Evolutionary conservation across 139 green algal species (phyloP), one percentile per base, ranked within the genome.

Genomic region (Coccomyxa sp.): DNA sequence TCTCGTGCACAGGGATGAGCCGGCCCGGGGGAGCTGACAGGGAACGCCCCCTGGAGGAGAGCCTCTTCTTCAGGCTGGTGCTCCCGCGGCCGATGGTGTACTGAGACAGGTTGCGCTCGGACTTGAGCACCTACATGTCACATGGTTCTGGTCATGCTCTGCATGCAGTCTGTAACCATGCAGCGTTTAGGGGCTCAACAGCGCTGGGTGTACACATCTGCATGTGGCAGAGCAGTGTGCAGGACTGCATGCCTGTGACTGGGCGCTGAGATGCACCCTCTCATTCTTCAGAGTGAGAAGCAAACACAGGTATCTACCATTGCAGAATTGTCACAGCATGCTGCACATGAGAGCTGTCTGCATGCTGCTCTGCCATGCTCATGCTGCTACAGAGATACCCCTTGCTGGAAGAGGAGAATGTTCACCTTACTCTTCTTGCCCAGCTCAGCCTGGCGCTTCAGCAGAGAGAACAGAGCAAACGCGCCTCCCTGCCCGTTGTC

Each of bases 401-500:
- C 27, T 18, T 18, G 4, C 27, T 64, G 50, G 50, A 64, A 64
- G 50, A 31, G 50, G 44, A 64, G 4, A 64, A 64, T 31, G 50
- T 22, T 31, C 22, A 64, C 36, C 74, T 41, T 78, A 22, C 33
- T 29, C 14, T 41, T 16, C n/a, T 71, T 55, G 36, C 27, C 24
- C 33, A 58, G 12, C 37, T 55, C 76, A 24, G 27, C 70, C 54
- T 82, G 71, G 31, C 85, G 77, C 72, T 79, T 82, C 24, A 95
- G 82, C 22, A 90, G 73, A 22, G 86, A 86, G 75, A 91, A 95
- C 22, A 95, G 82, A 2, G 91, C 91, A 86, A 95, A 92, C 24
- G 90, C 89, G 37, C 91, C 91, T n/a, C 91, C 91, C 85, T 95
- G 81, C 7, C 91, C 91, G 35, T 88, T 83, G 79, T 95, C 89